Evolutionary conservation across 2,329 filamentous ascomycete genomes (phyloP), one percentile per base, ranked within the genome.

Genomic region (Colletotrichum sansevieriae): DNA sequence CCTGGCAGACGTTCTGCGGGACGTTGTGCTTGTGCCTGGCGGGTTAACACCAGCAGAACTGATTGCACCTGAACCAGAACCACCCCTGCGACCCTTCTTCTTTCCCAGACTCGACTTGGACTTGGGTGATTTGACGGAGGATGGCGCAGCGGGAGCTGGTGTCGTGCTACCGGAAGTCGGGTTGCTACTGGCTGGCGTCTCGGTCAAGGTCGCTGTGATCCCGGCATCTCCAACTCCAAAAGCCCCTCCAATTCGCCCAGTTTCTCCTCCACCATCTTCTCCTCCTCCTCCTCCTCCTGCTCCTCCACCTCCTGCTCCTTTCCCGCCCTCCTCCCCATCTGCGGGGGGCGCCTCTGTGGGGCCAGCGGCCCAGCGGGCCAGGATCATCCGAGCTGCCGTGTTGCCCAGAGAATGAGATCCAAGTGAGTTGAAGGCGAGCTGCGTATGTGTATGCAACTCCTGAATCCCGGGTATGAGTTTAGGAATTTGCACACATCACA

Each of bases 351-450:
- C 63, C 61, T 67, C 67, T 11, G 63, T 71, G 60, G 70, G 70
- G 60, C 70, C 70, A 68, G 64, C 64, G 64, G 68, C 68, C 70
- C 64, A 71, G 60, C 68, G 70, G 68, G 70, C 70, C 64, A 71
- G 63, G 60, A 71, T 68, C 70, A 71, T 71, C 66, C 69, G 69
- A 61, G 66, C 65, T 65, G 65, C 54, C 65, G 65, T 37, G 49
- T 55, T 55, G 60, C 39, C 60, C 61, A 47, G 60, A 64, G 44
- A 43, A n/a, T 67, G 29, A n/a, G 63, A 25, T 39, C 9, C 12
- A 20, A 15, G 12, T 20, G 4, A 51, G 41, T 37, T n/a, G 22
- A 44, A 43, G 15, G 47, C 22, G 33, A 49, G 20, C 43, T 22
- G 20, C 13, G 12, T 29, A 7, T 29, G 29, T 29, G 2, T 29